Conservation (phyloP, 371 early-diverging fungal genomes). For the Zopfochytrium polystomum region DNA sequence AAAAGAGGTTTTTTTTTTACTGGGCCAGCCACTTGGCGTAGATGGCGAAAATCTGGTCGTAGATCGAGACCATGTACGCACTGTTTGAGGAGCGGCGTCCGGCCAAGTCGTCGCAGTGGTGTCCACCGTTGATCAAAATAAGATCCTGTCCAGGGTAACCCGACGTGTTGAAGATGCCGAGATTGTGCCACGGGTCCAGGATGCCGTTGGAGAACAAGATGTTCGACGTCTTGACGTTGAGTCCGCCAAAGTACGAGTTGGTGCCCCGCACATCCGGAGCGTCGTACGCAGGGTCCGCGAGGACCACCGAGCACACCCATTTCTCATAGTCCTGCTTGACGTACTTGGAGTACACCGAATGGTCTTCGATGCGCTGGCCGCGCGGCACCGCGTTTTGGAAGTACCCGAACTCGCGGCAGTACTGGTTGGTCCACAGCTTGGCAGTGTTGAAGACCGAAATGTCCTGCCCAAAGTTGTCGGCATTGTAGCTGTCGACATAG, state of each 20-base stretch:
- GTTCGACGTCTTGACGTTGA: slow-evolving; percentile 25
- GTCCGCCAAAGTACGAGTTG: slow-evolving; percentile 44
- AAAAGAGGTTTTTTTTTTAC: too few relatives aligned
- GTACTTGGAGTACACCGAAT: slow-evolving; percentile 38
- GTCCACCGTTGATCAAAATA: not conserved
- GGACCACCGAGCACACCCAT: slow-evolving; percentile 1
- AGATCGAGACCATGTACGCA: not conserved
- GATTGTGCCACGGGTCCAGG: slow-evolving; percentile 63
- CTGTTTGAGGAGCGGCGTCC: too few relatives aligned
- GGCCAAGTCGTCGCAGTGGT: slow-evolving; percentile 2
- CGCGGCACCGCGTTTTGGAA: slow-evolving; percentile 55
- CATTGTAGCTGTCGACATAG: not conserved
- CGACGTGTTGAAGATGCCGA: too few relatives aligned
- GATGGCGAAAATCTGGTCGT: not conserved
- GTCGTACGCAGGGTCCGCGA: not conserved
- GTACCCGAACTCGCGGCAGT: slow-evolving; percentile 51
- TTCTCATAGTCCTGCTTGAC: slow-evolving; percentile 13
- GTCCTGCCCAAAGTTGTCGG: not conserved
- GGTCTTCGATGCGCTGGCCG: too few relatives aligned
- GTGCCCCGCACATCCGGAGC: not conserved
- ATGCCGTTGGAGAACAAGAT: slow-evolving; percentile 59
- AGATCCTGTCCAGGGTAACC: not conserved
- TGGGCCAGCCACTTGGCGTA: slow-evolving; percentile 13
- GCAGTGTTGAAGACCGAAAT: not conserved
- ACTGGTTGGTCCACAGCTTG: slow-evolving; percentile 3